Evolutionary conservation across 176 grass and related monocot species (phyloP).

Genomic region (Zizania latifolia): DNA sequence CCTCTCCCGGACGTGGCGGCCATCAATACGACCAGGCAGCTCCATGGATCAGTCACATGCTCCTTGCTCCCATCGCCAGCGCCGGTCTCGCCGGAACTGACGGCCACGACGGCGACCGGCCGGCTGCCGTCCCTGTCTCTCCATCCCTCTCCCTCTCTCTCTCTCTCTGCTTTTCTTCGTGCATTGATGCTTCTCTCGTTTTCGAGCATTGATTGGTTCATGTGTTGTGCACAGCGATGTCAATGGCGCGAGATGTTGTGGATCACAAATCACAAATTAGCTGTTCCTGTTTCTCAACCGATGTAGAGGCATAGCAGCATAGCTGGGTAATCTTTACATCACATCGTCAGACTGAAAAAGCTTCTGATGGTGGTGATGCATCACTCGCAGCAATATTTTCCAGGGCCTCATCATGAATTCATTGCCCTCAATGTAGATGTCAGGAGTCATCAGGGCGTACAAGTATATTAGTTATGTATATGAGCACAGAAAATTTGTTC

Average conservation of each 20-base stretch:
- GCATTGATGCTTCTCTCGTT: too few species aligned
- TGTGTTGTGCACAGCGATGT: too few species aligned
- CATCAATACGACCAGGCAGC: neutral
- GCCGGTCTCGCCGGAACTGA: neutral
- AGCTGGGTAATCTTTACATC: neutral
- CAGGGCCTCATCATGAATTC: conserved; percentile 16
- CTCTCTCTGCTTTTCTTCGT: too few species aligned
- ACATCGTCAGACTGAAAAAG: neutral
- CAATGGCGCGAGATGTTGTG: neutral
- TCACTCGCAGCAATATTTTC: neutral
- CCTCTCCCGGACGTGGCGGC: too few species aligned
- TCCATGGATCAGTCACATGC: neutral
- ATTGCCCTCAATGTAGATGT: too few species aligned
- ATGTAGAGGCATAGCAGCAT: neutral
- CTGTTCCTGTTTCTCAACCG: neutral
- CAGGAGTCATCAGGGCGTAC: too few species aligned
- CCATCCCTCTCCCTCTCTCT: too few species aligned
- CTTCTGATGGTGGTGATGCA: neutral
- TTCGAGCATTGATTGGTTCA: too few species aligned
- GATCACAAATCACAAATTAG: neutral
- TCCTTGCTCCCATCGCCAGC: neutral
- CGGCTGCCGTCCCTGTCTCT: too few species aligned
- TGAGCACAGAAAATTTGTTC: neutral
- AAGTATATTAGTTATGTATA: too few species aligned
- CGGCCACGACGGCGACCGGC: neutral